Conservation (phyloP, 176 grass and related monocot genomes). For the Triticum timopheevii region DNA sequence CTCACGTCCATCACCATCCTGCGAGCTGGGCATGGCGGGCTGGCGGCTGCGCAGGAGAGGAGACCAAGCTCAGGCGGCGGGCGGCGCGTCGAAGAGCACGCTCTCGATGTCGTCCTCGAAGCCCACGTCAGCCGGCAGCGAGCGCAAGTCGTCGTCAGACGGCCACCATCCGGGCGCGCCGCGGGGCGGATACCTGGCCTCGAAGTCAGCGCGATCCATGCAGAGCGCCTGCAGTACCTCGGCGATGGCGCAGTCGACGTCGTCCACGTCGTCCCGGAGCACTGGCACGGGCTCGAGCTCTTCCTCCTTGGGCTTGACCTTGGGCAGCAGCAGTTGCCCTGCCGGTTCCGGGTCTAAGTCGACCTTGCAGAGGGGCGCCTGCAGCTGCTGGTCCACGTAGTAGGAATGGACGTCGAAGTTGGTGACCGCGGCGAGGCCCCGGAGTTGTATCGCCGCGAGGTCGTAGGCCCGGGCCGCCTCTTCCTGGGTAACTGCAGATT, state of each 20-base stretch:
- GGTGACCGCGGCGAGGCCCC: constrained; percentile 53
- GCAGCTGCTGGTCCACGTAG: constrained; percentile 27
- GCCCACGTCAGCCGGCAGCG: constrained; percentile 18
- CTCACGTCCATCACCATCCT: not conserved
- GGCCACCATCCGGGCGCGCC: not conserved
- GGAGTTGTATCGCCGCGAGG: constrained; percentile 47
- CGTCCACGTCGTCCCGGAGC: constrained; percentile 21
- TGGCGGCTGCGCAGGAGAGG: constrained; percentile 15
- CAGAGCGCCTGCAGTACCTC: constrained; percentile 30
- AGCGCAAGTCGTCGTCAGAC: constrained; percentile 17
- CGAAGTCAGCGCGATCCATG: constrained; percentile 48
- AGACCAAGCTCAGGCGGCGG: too few relatives aligned
- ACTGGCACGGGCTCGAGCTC: not conserved
- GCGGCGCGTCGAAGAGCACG: constrained; percentile 31
- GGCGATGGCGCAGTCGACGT: constrained; percentile 40
- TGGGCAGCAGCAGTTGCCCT: not conserved
- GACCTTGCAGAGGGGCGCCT: not conserved
- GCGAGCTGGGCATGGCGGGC: constrained; percentile 19
- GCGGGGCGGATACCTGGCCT: constrained; percentile 42
- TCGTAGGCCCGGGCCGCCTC: constrained; percentile 72
- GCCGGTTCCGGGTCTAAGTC: not conserved
- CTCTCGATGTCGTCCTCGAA: constrained; percentile 55
- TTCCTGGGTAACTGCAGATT: constrained; percentile 43
- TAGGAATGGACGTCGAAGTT: constrained; percentile 54
- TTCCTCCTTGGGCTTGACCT: not conserved